Conservation (phyloP, 2,329 filamentous ascomycete species). For the Stagonosporopsis cucurbitacearum region DNA sequence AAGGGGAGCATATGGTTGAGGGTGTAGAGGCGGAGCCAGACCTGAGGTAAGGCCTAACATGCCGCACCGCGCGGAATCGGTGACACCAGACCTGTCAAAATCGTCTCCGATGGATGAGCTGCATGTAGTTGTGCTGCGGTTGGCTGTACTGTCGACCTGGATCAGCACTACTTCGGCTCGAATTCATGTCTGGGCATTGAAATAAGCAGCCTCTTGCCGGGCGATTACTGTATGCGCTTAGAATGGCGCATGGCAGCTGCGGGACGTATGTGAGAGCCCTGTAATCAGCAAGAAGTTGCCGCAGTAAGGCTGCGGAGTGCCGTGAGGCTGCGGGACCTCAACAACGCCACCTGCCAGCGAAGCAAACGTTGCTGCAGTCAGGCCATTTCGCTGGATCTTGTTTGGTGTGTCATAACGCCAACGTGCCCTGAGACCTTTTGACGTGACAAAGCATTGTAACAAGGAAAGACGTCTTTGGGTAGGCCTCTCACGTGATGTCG, state of each 20-base stretch:
- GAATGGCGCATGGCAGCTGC: slow-evolving; percentile 1
- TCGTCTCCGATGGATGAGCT: not conserved
- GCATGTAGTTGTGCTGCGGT: not conserved
- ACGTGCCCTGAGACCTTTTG: not conserved
- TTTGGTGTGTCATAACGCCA: not conserved
- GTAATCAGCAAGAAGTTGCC: not conserved
- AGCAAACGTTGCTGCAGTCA: not conserved
- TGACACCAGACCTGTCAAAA: slow-evolving; percentile 2
- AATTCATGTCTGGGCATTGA: slow-evolving; percentile 1
- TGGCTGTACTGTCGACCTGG: not conserved
- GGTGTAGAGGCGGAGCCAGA: slow-evolving; percentile 1
- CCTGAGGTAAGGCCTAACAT: slow-evolving; percentile 1
- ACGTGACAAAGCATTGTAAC: not conserved
- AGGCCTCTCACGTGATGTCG: not conserved
- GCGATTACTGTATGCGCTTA: not conserved
- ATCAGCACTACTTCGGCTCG: slow-evolving; percentile 12
- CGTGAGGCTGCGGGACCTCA: not conserved
- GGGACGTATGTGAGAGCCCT: slow-evolving; percentile 1
- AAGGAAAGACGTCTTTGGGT: not conserved
- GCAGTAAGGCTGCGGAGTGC: not conserved
- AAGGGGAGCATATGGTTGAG: not conserved
- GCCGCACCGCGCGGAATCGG: slow-evolving; percentile 4
- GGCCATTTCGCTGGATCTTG: not conserved
- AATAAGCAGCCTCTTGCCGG: slow-evolving; percentile 8
- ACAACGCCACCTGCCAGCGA: not conserved